Base-by-base conservation (phyloP, 352 stramenopile species). In the Phytophthora constricta region DNA sequence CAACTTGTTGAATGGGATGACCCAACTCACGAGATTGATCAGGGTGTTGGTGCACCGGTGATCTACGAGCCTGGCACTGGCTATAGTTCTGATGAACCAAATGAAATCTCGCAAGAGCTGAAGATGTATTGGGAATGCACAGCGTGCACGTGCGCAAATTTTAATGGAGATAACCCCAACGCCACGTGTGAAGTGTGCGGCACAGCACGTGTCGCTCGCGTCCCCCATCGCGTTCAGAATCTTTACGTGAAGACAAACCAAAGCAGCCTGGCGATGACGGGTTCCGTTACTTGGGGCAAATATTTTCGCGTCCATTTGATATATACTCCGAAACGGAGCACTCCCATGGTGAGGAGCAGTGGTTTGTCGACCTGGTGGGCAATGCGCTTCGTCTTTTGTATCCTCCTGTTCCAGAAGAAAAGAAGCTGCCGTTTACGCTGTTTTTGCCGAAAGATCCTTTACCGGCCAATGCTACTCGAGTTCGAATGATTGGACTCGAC, bases 121-220 rank as follows among this genome's bases (percentile, higher is more conserved):
- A 93, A 95, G 58, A 95, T 96, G 87, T 96, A 95, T 58, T 96
- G 89, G 89, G 87, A 93, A 52, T 96, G 89, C 26, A 72, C 76
- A 13, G 83, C 89, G 9, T 96, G 89, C 53, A 96, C 89, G 10
- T 95, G 80, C 61, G 83, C 87, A 13, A 96, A 96, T 56, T 94
- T 94, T 39, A 96, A 96, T 49, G 88, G 88, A 22, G 86, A 96
- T 54, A 90, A 92, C 48, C 82, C 82, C 13, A 85, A 82, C 48
- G 84, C 89, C 13, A 79, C 73, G 2, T 96, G 89, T 48, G 82
- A 95, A 17, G 89, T 96, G 5, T 96, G 89, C 53, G 80, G 79
- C 2, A 91, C 87, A 16, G 70, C 84, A 34, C 74, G 65, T 45
- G 37, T 84, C 57, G 58, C 42, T 26, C 70, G 51, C 56, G 51